phyloP scores from a whole-genome alignment of 306 rosid species.

The Arachis hypogaea region DNA sequence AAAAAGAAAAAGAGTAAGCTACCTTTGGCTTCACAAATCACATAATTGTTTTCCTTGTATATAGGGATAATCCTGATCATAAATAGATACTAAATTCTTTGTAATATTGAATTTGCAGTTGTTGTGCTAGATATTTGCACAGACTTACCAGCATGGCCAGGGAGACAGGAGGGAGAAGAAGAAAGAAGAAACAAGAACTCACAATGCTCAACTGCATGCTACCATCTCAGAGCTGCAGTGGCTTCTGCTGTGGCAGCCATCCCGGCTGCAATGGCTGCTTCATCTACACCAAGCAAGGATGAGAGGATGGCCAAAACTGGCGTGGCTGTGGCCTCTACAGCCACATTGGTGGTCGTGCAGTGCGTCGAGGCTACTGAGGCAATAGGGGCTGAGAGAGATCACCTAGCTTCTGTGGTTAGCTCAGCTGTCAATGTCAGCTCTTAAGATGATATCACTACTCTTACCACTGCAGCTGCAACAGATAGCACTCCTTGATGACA shows the following conservation, averaged over 20 bases:
- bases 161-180: slow-evolving; percentile 45
- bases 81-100: background rate
- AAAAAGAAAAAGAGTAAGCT: no score
- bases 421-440: slow-evolving; percentile 93
- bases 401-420: slow-evolving; percentile 43
- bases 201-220: slow-evolving; percentile 88
- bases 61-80: background rate
- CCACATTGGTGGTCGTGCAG: slow-evolving; percentile 88
- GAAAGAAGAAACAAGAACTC: slow-evolving; percentile 85
- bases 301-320: slow-evolving; percentile 73
- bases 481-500: slow-evolving; percentile 38
- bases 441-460: slow-evolving; percentile 85
- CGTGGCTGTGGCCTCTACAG: slow-evolving; percentile 91
- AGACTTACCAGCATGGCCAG: slow-evolving; percentile 80
- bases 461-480: slow-evolving; percentile 91
- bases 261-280: slow-evolving; percentile 81
- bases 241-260: slow-evolving; percentile 89
- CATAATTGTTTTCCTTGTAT: background rate
- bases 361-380: slow-evolving; percentile 97
- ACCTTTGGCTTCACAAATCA: slow-evolving; percentile 49
- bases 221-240: slow-evolving; percentile 86
- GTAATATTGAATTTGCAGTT: slow-evolving; percentile 52
- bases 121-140: slow-evolving; percentile 76
- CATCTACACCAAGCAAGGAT: slow-evolving; percentile 60
- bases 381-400: background rate